Evolutionary conservation across 2,329 filamentous ascomycete genomes (phyloP), one percentile per base, ranked within the genome.

Genomic region (Alternaria hordeiaustralica): DNA sequence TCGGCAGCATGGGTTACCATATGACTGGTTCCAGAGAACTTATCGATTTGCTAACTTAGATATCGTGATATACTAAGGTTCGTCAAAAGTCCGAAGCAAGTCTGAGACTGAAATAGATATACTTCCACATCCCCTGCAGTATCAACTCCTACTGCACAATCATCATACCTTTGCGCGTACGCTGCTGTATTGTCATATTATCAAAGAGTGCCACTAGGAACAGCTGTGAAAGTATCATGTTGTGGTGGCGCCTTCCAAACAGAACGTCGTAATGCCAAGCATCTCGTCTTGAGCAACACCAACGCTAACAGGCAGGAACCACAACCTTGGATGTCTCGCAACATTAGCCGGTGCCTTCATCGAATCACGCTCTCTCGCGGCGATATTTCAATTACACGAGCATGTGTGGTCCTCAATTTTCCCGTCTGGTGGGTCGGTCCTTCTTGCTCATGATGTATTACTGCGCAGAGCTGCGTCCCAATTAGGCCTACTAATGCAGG

Each of bases 391-490:
- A 21, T 28, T 20, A 41, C 20, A 55, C 9, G 26, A 28, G 8
- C 51, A 44, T 45, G 45, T 20, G 47, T 47, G 18, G 15, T 44
- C 41, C 28, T 25, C 33, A 28, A 41, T 53, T 41, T 53, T 20
- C 26, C 45, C 57, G 25, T 51, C 33, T 18, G 36, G 21, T 41
- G 55, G 15, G 20, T 28, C 51, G 46, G 36, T 26, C 45, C 33
- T 55, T 50, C 26, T 41, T 46, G 9, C 20, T 28, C 43, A 44
- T 51, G 47, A 50, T 47, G 18, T 55, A 43, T 56, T 65, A 30
- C 30, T 46, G 36, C 36, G 36, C 21, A 49, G 28, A 60, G 26
- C 46, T 59, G 45, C 46, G 28, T 63, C 49, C 43, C 43, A 44
- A 25, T 23, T 44, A 28, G n/a, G 47, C 7, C 43, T 36, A 53